Base-by-base conservation (phyloP, 306 rosid species). In the Gillenia trifoliata region DNA sequence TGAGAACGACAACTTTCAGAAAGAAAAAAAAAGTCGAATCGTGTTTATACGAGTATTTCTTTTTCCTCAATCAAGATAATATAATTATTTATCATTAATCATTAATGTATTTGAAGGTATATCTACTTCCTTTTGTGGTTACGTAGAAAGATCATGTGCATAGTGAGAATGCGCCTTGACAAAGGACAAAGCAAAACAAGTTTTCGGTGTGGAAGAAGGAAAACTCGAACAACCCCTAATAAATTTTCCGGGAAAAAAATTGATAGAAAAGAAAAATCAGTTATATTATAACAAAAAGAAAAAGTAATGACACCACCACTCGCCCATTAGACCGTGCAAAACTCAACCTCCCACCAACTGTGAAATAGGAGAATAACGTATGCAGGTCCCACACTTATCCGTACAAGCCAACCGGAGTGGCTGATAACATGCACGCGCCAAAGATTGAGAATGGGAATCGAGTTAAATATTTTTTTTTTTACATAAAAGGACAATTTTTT, bases 311-410 rank as follows among this genome's bases (percentile, higher is more conserved):
- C 2, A 13, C 19, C 16, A 4, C 12, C 77, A 75, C 80, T 70
- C 30, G 54, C 80, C 30, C 29, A 0, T 6, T 4, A 49, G 19
- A 28, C 45, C 75, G 78, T 75, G 29, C 19, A 11, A 1, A 15
- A 29, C 76, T 38, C 64, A 43, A 50, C 41, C 20, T 49, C 73
- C 75, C 49, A 73, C 20, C 60, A 63, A 55, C 0, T 34, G 7
- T 73, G 77, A 34, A 25, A 71, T 70, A 12, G 4, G 15, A 49
- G 22, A n/a, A 3, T 23, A 23, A 34, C 28, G 17, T 20, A 3
- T 41, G 69, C 25, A 77, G 86, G 71, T 16, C 83, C 90, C 84
- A 70, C 82, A 3, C 54, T 8, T 64, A 80, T 77, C 82, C 54
- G 63, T 33, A 60, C 81, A 79, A n/a, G 43, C 22, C 13, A 72